Conservation (phyloP, 169 alveolate genomes). For the Pseudocohnilembus persalinus region DNA sequence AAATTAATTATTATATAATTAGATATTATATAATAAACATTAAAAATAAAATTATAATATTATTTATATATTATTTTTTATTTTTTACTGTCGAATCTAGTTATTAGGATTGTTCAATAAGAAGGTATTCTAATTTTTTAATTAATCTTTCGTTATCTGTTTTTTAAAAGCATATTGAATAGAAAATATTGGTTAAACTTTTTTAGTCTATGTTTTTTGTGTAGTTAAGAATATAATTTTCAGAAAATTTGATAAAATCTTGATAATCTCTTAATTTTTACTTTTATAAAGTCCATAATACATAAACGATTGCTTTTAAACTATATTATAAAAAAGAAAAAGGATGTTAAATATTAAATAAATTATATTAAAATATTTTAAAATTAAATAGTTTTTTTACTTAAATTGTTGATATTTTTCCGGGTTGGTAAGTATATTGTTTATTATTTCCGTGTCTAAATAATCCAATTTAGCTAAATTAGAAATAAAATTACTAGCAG, state of each 20-base stretch:
- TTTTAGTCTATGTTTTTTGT: too few relatives aligned
- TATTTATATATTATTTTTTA: too few relatives aligned
- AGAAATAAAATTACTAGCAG: not conserved
- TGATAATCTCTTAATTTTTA: not conserved
- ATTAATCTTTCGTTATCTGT: not conserved
- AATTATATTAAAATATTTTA: too few relatives aligned
- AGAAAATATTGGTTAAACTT: too few relatives aligned
- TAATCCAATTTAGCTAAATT: not conserved
- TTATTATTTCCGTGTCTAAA: not conserved
- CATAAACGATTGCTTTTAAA: not conserved
- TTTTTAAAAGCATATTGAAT: too few relatives aligned
- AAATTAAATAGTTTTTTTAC: too few relatives aligned
- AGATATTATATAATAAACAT: not conserved
- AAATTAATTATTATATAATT: too few relatives aligned
- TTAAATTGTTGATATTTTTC: too few relatives aligned
- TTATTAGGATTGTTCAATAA: not conserved
- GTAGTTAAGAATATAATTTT: too few relatives aligned
- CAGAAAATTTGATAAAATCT: too few relatives aligned
- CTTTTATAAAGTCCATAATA: not conserved
- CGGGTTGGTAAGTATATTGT: not conserved
- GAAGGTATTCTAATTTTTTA: not conserved
- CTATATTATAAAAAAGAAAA: not conserved
- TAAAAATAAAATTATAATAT: too few relatives aligned
- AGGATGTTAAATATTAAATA: too few relatives aligned
- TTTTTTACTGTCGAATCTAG: not conserved